phyloP scores from a whole-genome alignment of 2,329 filamentous ascomycete genomes.

The Colletotrichum sublineola region DNA sequence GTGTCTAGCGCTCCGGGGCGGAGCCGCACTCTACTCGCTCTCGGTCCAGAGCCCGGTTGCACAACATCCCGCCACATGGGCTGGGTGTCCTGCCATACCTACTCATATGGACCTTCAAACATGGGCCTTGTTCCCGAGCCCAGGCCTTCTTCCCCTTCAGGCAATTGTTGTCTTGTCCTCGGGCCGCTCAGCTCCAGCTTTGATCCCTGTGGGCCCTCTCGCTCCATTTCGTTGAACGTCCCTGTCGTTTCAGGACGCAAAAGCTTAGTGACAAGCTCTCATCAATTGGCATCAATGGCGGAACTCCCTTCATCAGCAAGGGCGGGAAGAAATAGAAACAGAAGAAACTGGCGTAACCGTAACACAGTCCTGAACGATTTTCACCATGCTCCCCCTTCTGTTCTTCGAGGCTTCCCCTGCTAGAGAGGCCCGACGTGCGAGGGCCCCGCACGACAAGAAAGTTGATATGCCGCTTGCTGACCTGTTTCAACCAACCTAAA shows the following conservation, averaged over 20 bases:
- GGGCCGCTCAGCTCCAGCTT: slow-evolving; percentile 28
- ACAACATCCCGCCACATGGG: slow-evolving; percentile 24
- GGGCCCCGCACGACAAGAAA: slow-evolving; percentile 27
- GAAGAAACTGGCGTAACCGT: slow-evolving; percentile 13
- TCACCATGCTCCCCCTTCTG: slow-evolving; percentile 8
- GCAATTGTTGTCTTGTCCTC: slow-evolving; percentile 23
- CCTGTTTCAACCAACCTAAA: slow-evolving; percentile 23
- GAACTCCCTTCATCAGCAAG: not conserved
- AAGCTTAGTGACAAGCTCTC: slow-evolving; percentile 38
- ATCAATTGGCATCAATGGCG: slow-evolving; percentile 13
- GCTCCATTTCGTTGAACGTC: slow-evolving; percentile 2
- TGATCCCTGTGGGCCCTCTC: slow-evolving; percentile 28
- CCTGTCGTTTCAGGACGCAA: slow-evolving; percentile 40
- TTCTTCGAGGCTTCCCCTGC: slow-evolving; percentile 10
- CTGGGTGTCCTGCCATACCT: slow-evolving; percentile 8
- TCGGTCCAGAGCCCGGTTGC: slow-evolving; percentile 39
- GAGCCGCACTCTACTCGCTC: slow-evolving; percentile 33
- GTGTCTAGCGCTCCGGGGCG: slow-evolving; percentile 22
- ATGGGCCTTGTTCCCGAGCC: slow-evolving; percentile 1
- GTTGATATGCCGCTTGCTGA: slow-evolving; percentile 38
- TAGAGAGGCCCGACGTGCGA: slow-evolving; percentile 13
- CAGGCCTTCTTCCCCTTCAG: slow-evolving; percentile 17
- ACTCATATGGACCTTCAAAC: slow-evolving; percentile 1
- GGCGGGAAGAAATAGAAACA: not conserved
- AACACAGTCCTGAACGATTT: slow-evolving; percentile 18